These are phyloP conservation scores for Backusella psychrophila DNA, from an alignment of 192 early-diverging fungal genomes.

Conservation along the genomic window DNA sequence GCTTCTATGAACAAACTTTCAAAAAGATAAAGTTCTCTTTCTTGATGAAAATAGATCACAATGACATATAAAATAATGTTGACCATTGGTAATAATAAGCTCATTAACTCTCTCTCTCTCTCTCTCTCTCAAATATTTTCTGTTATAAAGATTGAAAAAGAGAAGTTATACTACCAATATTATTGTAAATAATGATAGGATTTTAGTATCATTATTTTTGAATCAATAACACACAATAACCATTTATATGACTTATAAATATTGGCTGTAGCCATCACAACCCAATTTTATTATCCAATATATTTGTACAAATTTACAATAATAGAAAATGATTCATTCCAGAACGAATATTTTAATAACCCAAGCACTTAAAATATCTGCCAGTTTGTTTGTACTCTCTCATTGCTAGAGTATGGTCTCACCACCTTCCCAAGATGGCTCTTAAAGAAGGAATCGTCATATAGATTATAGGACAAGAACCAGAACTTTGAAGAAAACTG, in stretches of 20 bases:
- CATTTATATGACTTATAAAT: too few species aligned
- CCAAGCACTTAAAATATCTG: not conserved
- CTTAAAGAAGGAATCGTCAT: not conserved
- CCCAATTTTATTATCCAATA: not conserved
- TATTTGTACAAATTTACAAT: not conserved
- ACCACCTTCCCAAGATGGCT: not conserved
- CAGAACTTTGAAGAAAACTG: constrained; percentile 27
- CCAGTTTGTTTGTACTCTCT: not conserved
- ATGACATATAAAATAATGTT: not conserved
- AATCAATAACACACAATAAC: too few species aligned
- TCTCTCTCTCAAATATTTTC: too few species aligned
- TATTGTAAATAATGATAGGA: too few species aligned
- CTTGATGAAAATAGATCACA: not conserved
- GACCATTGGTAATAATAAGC: not conserved
- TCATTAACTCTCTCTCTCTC: too few species aligned
- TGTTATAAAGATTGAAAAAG: too few species aligned
- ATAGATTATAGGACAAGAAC: constrained; percentile 29
- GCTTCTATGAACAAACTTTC: not conserved
- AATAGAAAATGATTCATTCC: not conserved
- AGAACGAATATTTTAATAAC: not conserved
- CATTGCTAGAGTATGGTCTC: not conserved
- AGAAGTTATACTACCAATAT: too few species aligned
- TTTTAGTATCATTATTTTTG: too few species aligned
- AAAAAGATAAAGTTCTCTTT: not conserved
- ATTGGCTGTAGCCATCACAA: not conserved